Conservation (phyloP, 2,329 filamentous ascomycete species). For the Cercospora sp. region DNA sequence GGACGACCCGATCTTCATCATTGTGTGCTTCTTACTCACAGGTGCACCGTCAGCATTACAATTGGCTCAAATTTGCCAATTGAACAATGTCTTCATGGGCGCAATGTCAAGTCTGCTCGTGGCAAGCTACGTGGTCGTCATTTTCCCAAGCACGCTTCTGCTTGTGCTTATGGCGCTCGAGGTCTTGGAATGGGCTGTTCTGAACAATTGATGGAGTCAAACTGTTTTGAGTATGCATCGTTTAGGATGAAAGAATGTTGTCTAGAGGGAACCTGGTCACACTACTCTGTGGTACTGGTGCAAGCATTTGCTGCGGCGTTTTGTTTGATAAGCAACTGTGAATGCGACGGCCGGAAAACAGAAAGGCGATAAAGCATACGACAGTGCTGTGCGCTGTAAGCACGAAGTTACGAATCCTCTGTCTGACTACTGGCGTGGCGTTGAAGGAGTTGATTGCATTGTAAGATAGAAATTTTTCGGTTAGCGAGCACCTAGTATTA, state of each 20-base stretch:
- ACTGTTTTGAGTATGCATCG: not conserved
- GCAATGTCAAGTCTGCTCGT: slow-evolving; percentile 92
- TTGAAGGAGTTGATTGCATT: not conserved
- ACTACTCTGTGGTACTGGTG: not conserved
- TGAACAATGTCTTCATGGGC: slow-evolving; percentile 93
- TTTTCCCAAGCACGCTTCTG: slow-evolving; percentile 86
- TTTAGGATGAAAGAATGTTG: not conserved
- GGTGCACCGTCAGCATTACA: slow-evolving; percentile 92
- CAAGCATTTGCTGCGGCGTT: not conserved
- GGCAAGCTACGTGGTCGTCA: slow-evolving; percentile 95
- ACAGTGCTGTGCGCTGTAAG: not conserved
- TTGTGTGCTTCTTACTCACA: slow-evolving; percentile 94
- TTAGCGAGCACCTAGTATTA: not conserved
- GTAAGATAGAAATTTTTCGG: not conserved
- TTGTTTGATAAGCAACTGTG: not conserved
- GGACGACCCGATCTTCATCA: slow-evolving; percentile 95
- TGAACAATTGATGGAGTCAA: slow-evolving; percentile 5
- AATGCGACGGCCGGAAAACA: slow-evolving; percentile 1
- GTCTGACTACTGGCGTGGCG: slow-evolving; percentile 1
- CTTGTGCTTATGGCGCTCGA: slow-evolving; percentile 91
- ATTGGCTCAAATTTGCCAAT: slow-evolving; percentile 95
- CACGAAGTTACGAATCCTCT: not conserved
- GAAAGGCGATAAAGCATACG: not conserved
- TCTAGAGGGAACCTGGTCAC: not conserved
- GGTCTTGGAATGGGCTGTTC: slow-evolving; percentile 80